phyloP scores from a whole-genome alignment of 352 stramenopile species.

The Pythium angustatum region DNA sequence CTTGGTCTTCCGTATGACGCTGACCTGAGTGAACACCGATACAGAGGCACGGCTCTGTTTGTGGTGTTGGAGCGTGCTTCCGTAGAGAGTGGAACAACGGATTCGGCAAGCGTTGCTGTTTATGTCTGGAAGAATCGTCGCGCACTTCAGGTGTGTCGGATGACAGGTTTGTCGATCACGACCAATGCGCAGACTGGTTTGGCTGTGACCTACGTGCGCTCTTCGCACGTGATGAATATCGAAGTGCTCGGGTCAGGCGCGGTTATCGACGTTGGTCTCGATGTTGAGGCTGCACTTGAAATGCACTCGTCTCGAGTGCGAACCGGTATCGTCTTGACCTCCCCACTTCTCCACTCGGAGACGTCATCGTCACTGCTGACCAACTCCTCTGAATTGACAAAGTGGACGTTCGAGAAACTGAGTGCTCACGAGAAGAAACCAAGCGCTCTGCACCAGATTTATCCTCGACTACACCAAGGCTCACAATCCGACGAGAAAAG shows the following conservation, averaged over 20 bases:
- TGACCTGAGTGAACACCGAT: constrained; percentile 15
- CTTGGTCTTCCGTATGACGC: constrained; percentile 8
- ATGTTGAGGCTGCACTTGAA: constrained; percentile 26
- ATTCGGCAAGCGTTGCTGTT: constrained; percentile 17
- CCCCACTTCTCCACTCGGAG: background rate
- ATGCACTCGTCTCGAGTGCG: constrained; percentile 10
- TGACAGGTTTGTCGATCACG: constrained; percentile 10
- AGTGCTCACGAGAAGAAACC: background rate
- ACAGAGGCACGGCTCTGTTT: constrained; percentile 22
- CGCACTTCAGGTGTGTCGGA: constrained; percentile 22
- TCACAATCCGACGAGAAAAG: background rate
- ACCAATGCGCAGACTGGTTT: constrained; percentile 3
- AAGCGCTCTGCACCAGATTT: constrained; percentile 16
- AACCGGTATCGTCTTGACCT: constrained; percentile 22
- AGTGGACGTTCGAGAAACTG: constrained; percentile 26
- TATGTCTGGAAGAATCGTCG: constrained; percentile 33
- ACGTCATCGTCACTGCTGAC: background rate
- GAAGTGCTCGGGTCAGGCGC: constrained; percentile 20
- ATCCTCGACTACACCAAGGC: constrained; percentile 12
- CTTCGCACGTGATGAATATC: constrained; percentile 15
- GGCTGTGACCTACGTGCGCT: constrained; percentile 13
- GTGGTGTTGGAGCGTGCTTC: constrained; percentile 16
- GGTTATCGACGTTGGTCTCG: constrained; percentile 22
- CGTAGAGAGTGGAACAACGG: background rate
- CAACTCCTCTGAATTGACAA: constrained; percentile 14